These are phyloP conservation scores for Exophiala sideris DNA, from an alignment of 2,329 filamentous ascomycete species.

Conservation along the genomic window DNA sequence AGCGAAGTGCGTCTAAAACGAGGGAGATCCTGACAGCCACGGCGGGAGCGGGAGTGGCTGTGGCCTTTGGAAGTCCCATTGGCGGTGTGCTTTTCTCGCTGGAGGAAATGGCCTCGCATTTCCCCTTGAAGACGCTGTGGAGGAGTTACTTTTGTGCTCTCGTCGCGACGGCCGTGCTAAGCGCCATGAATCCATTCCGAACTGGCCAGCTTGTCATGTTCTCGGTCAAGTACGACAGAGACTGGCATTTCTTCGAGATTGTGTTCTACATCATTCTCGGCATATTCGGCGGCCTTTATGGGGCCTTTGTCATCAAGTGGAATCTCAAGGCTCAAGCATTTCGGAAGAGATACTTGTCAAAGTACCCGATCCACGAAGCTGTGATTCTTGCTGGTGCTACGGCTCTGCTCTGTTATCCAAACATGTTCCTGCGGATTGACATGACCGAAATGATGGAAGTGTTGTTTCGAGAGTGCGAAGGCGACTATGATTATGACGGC, in stretches of 20 bases:
- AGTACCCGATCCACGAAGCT: conserved; percentile 82
- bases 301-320: conserved; percentile 97
- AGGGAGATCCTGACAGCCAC: conserved; percentile 92
- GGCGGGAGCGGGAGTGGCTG: conserved; percentile 89
- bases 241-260: conserved; percentile 97
- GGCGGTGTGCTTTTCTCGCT: conserved; percentile 94
- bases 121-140: conserved; percentile 96
- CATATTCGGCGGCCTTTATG: conserved; percentile 90
- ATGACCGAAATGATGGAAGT: conserved; percentile 99
- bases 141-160: conserved; percentile 96
- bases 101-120: conserved; percentile 96
- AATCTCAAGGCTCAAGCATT: conserved; percentile 88
- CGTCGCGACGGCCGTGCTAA: conserved; percentile 86
- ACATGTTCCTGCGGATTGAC: conserved; percentile 90
- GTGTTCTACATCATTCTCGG: conserved; percentile 90
- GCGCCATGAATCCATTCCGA: conserved; percentile 95
- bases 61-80: conserved; percentile 96
- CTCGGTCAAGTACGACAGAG: conserved; percentile 89
- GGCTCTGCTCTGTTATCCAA: conserved; percentile 92
- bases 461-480: conserved; percentile 89
- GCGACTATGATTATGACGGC: conserved; percentile 79
- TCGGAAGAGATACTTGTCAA: conserved; percentile 82
- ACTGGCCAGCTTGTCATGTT: conserved; percentile 99
- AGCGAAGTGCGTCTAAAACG: conserved; percentile 86
- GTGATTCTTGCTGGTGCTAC: conserved; percentile 78